These are phyloP conservation scores for Cryptosporidium sp. DNA, from an alignment of 169 alveolate species.

Conservation along the genomic window DNA sequence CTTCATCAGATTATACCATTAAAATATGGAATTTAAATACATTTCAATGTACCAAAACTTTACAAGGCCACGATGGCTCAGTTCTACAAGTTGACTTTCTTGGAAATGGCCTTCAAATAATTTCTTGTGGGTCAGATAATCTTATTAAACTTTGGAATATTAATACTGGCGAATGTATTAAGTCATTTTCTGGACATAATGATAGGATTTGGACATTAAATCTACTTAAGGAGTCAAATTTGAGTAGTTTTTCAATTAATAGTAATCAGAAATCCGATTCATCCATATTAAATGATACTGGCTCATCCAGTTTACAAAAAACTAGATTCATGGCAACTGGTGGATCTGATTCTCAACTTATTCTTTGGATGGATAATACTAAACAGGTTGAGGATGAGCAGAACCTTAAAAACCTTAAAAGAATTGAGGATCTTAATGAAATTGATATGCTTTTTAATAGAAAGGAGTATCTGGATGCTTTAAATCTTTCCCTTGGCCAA, in stretches of 20 bases:
- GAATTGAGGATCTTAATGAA: constrained; percentile 33
- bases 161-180: constrained; percentile 85
- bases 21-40: constrained; percentile 89
- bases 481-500: constrained; percentile 38
- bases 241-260: neutral
- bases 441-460: constrained; percentile 45
- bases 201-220: constrained; percentile 83
- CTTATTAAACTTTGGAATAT: constrained; percentile 89
- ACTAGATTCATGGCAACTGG: constrained; percentile 70
- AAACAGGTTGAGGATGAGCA: constrained; percentile 30
- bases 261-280: neutral
- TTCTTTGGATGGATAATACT: constrained; percentile 67
- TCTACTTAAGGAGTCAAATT: constrained; percentile 15
- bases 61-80: constrained; percentile 90
- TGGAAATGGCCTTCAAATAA: constrained; percentile 85
- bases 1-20: constrained; percentile 88
- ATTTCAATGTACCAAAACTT: constrained; percentile 84
- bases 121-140: constrained; percentile 86
- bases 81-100: constrained; percentile 84
- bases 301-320: neutral
- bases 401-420: constrained; percentile 10
- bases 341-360: constrained; percentile 71
- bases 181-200: constrained; percentile 85
- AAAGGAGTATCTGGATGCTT: constrained; percentile 39
- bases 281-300: neutral